Evolutionary conservation across 768 basidiomycete species (phyloP).

Genomic region (Leccinum uliginosum): DNA sequence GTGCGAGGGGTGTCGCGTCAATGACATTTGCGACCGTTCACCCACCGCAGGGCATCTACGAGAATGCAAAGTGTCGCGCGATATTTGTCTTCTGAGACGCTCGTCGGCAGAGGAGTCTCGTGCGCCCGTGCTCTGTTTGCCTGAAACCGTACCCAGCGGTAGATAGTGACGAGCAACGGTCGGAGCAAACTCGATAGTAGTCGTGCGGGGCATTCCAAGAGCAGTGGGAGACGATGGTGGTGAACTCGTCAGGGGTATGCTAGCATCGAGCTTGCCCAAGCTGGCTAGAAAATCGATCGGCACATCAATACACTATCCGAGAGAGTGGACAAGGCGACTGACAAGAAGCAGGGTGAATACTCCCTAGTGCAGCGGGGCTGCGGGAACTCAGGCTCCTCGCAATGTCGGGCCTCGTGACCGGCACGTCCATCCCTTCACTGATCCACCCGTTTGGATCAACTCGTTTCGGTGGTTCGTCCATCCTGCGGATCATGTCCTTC

Average conservation of each 20-base stretch:
- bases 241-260: background rate
- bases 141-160: constrained; percentile 23
- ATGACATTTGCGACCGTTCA: constrained; percentile 11
- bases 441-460: constrained; percentile 75
- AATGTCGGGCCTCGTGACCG: constrained; percentile 17
- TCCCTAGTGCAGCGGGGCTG: constrained; percentile 31
- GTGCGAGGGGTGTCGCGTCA: constrained; percentile 15
- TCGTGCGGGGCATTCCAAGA: constrained; percentile 35
- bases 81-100: constrained; percentile 3
- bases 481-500: constrained; percentile 74
- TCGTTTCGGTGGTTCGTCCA: constrained; percentile 63
- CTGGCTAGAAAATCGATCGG: constrained; percentile 9
- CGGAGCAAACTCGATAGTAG: constrained; percentile 53
- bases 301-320: background rate
- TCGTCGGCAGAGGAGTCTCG: constrained; percentile 5
- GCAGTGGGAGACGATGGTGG: constrained; percentile 3
- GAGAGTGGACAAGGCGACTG: background rate
- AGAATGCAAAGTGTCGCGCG: constrained; percentile 8
- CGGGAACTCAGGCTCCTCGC: constrained; percentile 27
- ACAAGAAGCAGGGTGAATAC: constrained; percentile 3
- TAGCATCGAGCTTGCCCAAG: constrained; percentile 3
- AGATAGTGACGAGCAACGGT: constrained; percentile 24
- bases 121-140: constrained; percentile 20
- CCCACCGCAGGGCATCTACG: constrained; percentile 12
- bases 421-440: constrained; percentile 39